Conservation (phyloP, 1,284 basidiomycete genomes). For the Pseudozyma sp. region DNA sequence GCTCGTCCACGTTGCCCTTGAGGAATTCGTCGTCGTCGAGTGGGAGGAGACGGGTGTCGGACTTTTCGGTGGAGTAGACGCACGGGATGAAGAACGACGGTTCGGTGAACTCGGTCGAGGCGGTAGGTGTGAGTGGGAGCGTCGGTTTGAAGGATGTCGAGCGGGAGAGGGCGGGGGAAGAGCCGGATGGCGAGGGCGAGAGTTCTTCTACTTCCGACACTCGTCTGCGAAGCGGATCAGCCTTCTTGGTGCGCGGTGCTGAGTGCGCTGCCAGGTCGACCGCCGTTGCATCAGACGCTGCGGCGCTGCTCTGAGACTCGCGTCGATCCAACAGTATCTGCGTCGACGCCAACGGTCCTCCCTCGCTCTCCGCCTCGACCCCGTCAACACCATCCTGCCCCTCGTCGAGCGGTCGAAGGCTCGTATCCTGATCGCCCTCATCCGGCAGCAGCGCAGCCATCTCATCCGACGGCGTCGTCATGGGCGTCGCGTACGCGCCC, state of each 20-base stretch:
- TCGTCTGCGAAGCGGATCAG: constrained; percentile 16
- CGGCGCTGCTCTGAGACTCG: constrained; percentile 36
- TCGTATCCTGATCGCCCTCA: constrained; percentile 33
- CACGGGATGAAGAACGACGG: constrained; percentile 58
- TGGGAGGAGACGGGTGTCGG: constrained; percentile 83
- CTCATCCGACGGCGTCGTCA: constrained; percentile 51
- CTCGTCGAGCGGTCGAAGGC: constrained; percentile 28
- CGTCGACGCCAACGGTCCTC: constrained; percentile 2
- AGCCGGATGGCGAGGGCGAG: constrained; percentile 32
- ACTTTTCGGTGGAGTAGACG: constrained; percentile 96
- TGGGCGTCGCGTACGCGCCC: constrained; percentile 47
- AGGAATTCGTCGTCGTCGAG: constrained; percentile 91
- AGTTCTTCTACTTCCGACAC: constrained; percentile 44
- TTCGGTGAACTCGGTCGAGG: constrained; percentile 21
- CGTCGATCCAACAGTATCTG: constrained; percentile 14
- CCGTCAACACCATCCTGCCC: constrained; percentile 12
- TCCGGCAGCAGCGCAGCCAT: constrained; percentile 45
- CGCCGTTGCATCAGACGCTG: constrained; percentile 41
- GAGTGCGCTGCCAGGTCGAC: constrained; percentile 36
- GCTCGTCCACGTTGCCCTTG: constrained; percentile 88
- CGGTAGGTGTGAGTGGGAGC: constrained; percentile 15
- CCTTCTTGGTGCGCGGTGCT: constrained; percentile 12
- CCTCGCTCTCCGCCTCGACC: background rate
- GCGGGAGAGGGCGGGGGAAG: constrained; percentile 37
- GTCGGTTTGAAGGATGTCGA: constrained; percentile 33